These are phyloP conservation scores for Ascochyta fabae DNA, from an alignment of 2,329 filamentous ascomycete genomes.

Conservation along the genomic window DNA sequence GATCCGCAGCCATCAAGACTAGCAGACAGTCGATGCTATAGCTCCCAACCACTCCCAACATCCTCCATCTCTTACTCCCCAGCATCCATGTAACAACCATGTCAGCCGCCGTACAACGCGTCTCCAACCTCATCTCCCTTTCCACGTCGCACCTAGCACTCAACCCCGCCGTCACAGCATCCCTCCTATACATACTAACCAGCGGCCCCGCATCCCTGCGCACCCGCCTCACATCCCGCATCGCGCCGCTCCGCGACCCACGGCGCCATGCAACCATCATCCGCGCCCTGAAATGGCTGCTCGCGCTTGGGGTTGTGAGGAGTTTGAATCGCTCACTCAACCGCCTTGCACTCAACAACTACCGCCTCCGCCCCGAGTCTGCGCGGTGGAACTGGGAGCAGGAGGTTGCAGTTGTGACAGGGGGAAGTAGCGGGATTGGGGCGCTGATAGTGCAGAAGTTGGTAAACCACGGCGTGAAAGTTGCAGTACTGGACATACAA, in stretches of 20 bases:
- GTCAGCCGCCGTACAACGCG: slow-evolving; percentile 25
- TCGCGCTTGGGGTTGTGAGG: slow-evolving; percentile 42
- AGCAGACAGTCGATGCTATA: background rate
- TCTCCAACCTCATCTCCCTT: slow-evolving; percentile 28
- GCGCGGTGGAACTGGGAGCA: slow-evolving; percentile 42
- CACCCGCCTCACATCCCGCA: slow-evolving; percentile 24
- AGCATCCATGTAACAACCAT: slow-evolving; percentile 14
- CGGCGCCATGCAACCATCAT: slow-evolving; percentile 26
- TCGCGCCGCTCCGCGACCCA: slow-evolving; percentile 35
- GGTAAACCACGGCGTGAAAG: slow-evolving; percentile 33
- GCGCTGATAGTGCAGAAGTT: slow-evolving; percentile 38
- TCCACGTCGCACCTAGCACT: slow-evolving; percentile 33
- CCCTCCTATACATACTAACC: slow-evolving; percentile 42
- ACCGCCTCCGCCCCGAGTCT: slow-evolving; percentile 45
- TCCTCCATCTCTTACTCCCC: background rate
- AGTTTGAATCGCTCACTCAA: slow-evolving; percentile 39
- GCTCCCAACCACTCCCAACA: background rate
- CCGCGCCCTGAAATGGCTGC: slow-evolving; percentile 38
- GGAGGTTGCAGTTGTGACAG: slow-evolving; percentile 48
- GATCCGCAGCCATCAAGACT: background rate
- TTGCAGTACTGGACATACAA: slow-evolving; percentile 45
- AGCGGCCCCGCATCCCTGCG: slow-evolving; percentile 37
- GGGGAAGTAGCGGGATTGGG: slow-evolving; percentile 48
- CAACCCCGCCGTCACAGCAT: slow-evolving; percentile 39
- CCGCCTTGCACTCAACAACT: slow-evolving; percentile 48